Evolutionary conservation across 768 basidiomycete species (phyloP).

Genomic region (Tylopilus subfusipes): DNA sequence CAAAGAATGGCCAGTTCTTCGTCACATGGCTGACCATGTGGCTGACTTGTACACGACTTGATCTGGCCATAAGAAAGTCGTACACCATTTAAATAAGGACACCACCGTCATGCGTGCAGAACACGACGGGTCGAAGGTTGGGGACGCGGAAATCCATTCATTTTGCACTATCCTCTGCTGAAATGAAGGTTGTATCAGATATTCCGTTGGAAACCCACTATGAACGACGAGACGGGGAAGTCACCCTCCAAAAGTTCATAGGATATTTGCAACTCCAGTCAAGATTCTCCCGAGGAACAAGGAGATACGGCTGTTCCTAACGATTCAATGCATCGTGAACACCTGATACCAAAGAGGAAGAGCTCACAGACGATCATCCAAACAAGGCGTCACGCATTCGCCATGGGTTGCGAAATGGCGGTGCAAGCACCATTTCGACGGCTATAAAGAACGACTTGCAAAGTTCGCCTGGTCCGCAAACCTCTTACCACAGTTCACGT

Average conservation of each 20-base stretch:
- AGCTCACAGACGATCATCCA: not conserved
- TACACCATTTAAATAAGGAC: not conserved
- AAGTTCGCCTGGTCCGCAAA: not conserved
- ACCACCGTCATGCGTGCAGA: not conserved
- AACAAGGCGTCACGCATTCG: not conserved
- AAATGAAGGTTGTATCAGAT: not conserved
- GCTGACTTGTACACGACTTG: too few relatives aligned
- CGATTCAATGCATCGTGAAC: not conserved
- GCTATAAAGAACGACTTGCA: not conserved
- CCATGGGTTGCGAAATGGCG: not conserved
- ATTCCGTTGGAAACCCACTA: not conserved
- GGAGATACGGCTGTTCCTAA: not conserved
- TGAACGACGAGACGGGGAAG: not conserved
- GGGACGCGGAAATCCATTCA: not conserved
- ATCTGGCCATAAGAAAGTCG: too few relatives aligned
- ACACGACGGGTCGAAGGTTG: not conserved
- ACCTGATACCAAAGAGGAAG: not conserved
- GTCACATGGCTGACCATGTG: too few relatives aligned
- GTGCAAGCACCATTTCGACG: not conserved
- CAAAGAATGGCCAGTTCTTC: not conserved
- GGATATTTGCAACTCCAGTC: too few relatives aligned
- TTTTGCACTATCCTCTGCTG: not conserved
- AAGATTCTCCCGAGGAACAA: too few relatives aligned
- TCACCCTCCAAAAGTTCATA: not conserved
- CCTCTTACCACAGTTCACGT: not conserved